A percentile compares a stretch with the other conserved stretches of the same genome.
Conservation (phyloP, 192 early-diverging fungal species). For the Spinellus fusiger region DNA sequence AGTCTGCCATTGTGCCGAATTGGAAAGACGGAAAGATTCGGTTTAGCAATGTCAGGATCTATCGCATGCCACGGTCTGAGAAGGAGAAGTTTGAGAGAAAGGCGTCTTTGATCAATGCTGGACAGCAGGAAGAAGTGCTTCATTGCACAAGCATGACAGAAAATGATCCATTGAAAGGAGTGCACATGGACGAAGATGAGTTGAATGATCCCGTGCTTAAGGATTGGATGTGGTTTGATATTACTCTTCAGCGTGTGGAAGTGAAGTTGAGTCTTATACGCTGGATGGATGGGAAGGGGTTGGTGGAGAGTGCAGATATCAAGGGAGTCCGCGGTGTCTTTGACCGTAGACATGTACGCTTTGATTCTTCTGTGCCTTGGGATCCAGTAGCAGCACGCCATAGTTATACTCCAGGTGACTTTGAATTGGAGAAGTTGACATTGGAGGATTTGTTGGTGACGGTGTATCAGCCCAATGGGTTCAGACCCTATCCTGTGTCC, state of each 20-base stretch:
- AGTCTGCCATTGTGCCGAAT: constrained; percentile 85
- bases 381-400: constrained; percentile 54
- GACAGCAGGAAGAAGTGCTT: neutral
- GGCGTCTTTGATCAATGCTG: constrained; percentile 4
- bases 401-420: constrained; percentile 66
- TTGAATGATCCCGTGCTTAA: constrained; percentile 20
- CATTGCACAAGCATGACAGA: neutral
- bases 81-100: constrained; percentile 28
- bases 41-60: constrained; percentile 74
- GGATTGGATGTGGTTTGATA: constrained; percentile 60
- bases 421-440: constrained; percentile 76
- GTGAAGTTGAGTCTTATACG: constrained; percentile 81
- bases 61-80: constrained; percentile 34
- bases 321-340: constrained; percentile 86
- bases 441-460: constrained; percentile 87
- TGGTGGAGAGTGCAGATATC: constrained; percentile 76
- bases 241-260: constrained; percentile 75
- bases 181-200: constrained; percentile 25
- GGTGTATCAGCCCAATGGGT: constrained; percentile 74
- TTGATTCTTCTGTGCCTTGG: constrained; percentile 59
- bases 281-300: constrained; percentile 82
- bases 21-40: constrained; percentile 88
- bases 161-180: constrained; percentile 22
- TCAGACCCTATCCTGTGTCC: constrained; percentile 81
- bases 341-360: constrained; percentile 76